A percentile compares a stretch with the other conserved stretches of the same genome.
These are phyloP conservation scores for Rubroboletus pulcherrimus DNA, from an alignment of 768 basidiomycete genomes.

Conservation along the genomic window DNA sequence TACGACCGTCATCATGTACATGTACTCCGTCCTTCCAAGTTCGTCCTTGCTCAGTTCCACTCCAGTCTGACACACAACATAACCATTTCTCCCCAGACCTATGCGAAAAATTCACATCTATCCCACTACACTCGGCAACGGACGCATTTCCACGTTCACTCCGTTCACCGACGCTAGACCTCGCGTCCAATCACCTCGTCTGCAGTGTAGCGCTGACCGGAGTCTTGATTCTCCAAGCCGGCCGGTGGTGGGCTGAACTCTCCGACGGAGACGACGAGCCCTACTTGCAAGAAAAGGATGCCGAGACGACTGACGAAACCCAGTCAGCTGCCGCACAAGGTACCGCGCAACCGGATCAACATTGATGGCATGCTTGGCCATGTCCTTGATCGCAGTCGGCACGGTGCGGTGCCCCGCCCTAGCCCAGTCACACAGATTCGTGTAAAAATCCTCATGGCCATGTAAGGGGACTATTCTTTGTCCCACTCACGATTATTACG, in stretches of 20 bases:
- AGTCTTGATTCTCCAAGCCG: constrained; percentile 79
- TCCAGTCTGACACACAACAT: constrained; percentile 3
- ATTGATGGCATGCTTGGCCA: constrained; percentile 6
- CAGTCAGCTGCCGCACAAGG: not conserved
- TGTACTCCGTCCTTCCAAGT: constrained; percentile 80
- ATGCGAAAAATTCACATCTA: constrained; percentile 51
- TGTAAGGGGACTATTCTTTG: not conserved
- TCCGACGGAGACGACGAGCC: constrained; percentile 56
- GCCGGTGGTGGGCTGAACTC: constrained; percentile 80
- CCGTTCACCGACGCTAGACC: constrained; percentile 63
- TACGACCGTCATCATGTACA: constrained; percentile 67
- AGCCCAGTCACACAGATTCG: not conserved
- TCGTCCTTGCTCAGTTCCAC: constrained; percentile 26
- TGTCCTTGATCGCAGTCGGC: not conserved
- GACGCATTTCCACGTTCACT: constrained; percentile 63
- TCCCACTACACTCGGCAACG: constrained; percentile 49
- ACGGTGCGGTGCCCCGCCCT: not conserved
- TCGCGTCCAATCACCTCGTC: constrained; percentile 80
- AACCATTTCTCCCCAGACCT: constrained; percentile 41
- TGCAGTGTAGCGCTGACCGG: constrained; percentile 87
- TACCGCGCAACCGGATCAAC: constrained; percentile 4
- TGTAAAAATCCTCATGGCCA: constrained; percentile 8
- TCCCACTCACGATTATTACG: constrained; percentile 16
- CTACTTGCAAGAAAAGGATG: constrained; percentile 29
- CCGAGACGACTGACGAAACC: constrained; percentile 14